Evolutionary conservation across 2,329 filamentous ascomycete species (phyloP).

Genomic region (Pseudocercospora pini-densiflorae): DNA sequence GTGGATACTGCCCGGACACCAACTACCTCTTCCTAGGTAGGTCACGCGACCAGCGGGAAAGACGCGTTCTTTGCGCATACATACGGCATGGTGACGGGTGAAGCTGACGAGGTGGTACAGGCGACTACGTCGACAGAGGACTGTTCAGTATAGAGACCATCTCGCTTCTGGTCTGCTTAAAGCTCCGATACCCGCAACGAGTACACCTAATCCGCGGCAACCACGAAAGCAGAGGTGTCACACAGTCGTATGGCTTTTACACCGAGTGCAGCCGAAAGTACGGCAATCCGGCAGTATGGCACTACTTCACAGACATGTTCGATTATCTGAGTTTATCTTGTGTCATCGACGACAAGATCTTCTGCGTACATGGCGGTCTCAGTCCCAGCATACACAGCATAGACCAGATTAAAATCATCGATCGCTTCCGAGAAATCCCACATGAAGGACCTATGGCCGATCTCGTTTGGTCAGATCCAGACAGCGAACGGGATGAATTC

Average conservation of each 20-base stretch:
- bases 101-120: slow-evolving; percentile 49
- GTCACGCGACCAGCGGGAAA: slow-evolving; percentile 32
- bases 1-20: slow-evolving; percentile 94
- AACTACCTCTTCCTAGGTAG: slow-evolving; percentile 96
- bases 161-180: slow-evolving; percentile 94
- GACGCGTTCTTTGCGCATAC: not conserved
- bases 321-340: slow-evolving; percentile 96
- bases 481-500: slow-evolving; percentile 97
- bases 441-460: slow-evolving; percentile 99
- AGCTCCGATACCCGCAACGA: slow-evolving; percentile 92
- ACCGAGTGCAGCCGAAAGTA: slow-evolving; percentile 98
- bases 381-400: slow-evolving; percentile 85
- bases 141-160: slow-evolving; percentile 99
- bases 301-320: slow-evolving; percentile 99
- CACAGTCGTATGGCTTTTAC: slow-evolving; percentile 98
- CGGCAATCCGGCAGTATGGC: slow-evolving; percentile 98
- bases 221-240: slow-evolving; percentile 96
- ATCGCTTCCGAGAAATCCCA: slow-evolving; percentile 96
- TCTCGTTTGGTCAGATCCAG: slow-evolving; percentile 96
- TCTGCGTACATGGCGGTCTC: slow-evolving; percentile 91
- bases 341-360: slow-evolving; percentile 98
- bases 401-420: slow-evolving; percentile 99
- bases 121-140: slow-evolving; percentile 79
- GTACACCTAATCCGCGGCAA: slow-evolving; percentile 97
- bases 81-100: not conserved